phyloP scores from a whole-genome alignment of 2,329 filamentous ascomycete genomes.

The Penicillium olsonii region DNA sequence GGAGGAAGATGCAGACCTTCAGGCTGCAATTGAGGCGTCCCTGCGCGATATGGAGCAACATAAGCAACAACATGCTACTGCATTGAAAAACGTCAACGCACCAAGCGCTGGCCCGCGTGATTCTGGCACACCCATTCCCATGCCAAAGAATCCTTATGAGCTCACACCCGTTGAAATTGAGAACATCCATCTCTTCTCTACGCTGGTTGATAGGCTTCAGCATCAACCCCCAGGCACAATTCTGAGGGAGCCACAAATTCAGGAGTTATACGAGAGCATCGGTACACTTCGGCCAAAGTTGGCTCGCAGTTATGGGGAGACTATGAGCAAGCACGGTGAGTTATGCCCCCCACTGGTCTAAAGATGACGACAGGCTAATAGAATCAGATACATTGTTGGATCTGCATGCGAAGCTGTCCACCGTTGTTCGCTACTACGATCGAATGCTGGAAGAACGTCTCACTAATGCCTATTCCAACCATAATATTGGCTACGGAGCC shows the following conservation, averaged over 20 bases:
- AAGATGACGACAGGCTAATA: conserved; percentile 19
- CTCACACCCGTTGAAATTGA: conserved; percentile 91
- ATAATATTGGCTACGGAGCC: conserved; percentile 64
- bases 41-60: conserved; percentile 97
- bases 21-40: conserved; percentile 92
- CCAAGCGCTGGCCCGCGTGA: conserved; percentile 52
- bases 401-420: conserved; percentile 90
- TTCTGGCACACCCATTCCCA: conserved; percentile 47
- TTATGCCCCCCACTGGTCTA: conserved; percentile 12
- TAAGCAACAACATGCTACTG: conserved; percentile 84
- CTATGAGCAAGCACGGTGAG: conserved; percentile 98
- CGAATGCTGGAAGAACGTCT: conserved; percentile 95
- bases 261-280: conserved; percentile 97
- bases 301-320: conserved; percentile 93
- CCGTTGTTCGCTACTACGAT: conserved; percentile 96
- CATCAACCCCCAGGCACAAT: conserved; percentile 96
- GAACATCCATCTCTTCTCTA: conserved; percentile 95
- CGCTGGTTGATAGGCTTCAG: conserved; percentile 88
- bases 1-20: conserved; percentile 89
- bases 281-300: conserved; percentile 90
- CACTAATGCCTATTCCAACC: conserved; percentile 87
- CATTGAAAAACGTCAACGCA: conserved; percentile 75
- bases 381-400: conserved; percentile 81
- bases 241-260: conserved; percentile 93
- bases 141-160: conserved; percentile 91